Conservation (phyloP, 1,139 yeast genomes). For the Suhomyces terraborum region DNA sequence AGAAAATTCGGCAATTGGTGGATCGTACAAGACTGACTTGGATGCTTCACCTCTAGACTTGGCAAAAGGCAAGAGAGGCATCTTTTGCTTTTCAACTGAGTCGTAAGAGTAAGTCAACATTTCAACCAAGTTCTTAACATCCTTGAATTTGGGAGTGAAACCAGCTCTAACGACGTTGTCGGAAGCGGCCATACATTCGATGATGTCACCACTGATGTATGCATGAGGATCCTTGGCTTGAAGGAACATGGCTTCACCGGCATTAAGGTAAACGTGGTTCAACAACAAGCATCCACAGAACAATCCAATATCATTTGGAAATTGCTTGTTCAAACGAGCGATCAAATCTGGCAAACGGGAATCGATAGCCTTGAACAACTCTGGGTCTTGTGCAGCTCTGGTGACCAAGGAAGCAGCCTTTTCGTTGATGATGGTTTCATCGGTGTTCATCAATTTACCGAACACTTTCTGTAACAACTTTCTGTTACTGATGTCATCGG, state of each 20-base stretch:
- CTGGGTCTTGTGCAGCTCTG: conserved; percentile 59
- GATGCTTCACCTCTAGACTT: conserved; percentile 69
- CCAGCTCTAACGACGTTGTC: conserved; percentile 99
- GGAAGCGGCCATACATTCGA: conserved; percentile 99
- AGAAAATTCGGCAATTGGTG: conserved; percentile 95
- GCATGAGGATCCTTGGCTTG: conserved; percentile 99
- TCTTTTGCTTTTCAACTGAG: conserved; percentile 89
- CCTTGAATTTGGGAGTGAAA: conserved; percentile 97
- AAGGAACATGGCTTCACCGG: conserved; percentile 97
- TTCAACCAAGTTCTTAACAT: conserved; percentile 81
- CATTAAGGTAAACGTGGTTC: conserved; percentile 76
- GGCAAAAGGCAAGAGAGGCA: conserved; percentile 66
- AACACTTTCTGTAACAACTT: conserved; percentile 72
- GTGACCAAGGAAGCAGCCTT: conserved; percentile 63
- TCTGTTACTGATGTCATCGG: conserved; percentile 56
- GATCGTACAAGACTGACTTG: conserved; percentile 72
- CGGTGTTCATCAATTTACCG: conserved; percentile 78
- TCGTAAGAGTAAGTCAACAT: conserved; percentile 91
- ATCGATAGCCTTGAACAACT: conserved; percentile 43
- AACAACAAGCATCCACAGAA: conserved; percentile 93
- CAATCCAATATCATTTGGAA: conserved; percentile 90
- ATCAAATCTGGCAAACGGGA: conserved; percentile 68
- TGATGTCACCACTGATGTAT: conserved; percentile 92
- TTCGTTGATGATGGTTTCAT: conserved; percentile 52
- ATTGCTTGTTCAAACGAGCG: conserved; percentile 76